Conservation (phyloP, 495 filamentous ascomycete genomes). For the Massariosphaeria phaeospora region DNA sequence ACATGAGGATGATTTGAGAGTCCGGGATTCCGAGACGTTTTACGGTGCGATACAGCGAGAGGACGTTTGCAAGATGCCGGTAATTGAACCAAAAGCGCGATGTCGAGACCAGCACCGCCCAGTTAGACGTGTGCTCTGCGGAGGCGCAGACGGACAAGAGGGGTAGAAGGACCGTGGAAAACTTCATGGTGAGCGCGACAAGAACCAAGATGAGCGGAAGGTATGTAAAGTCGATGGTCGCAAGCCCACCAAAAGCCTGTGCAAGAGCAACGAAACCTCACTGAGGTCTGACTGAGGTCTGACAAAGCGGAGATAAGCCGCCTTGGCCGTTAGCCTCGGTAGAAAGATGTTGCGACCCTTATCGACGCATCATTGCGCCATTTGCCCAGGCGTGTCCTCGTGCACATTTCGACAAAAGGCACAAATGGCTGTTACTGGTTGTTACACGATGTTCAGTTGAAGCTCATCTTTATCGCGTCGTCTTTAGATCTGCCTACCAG, state of each 20-base stretch:
- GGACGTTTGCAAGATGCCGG: constrained; percentile 93
- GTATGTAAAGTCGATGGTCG: too few relatives aligned
- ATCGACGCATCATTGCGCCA: background rate
- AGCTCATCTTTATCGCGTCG: too few relatives aligned
- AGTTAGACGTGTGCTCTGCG: constrained; percentile 92
- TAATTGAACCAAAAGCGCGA: constrained; percentile 99
- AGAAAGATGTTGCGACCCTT: constrained; percentile 6
- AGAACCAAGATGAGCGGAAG: too few relatives aligned
- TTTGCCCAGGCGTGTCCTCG: too few relatives aligned
- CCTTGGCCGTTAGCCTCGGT: constrained; percentile 6
- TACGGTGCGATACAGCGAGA: constrained; percentile 96
- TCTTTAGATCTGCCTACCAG: too few relatives aligned
- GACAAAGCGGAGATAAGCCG: constrained; percentile 17
- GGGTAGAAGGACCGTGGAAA: constrained; percentile 40
- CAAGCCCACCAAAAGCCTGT: too few relatives aligned
- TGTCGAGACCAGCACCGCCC: constrained; percentile 97
- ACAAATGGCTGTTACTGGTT: background rate
- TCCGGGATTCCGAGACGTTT: constrained; percentile 97
- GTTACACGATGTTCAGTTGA: background rate
- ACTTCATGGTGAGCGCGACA: background rate
- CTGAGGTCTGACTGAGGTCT: constrained; percentile 19
- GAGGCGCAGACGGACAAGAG: constrained; percentile 45
- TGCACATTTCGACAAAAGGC: background rate
- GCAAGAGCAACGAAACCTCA: too few relatives aligned
- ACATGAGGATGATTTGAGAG: constrained; percentile 98